Base-by-base conservation (phyloP, 495 filamentous ascomycete species). In the Aspergillus heteromorphus region DNA sequence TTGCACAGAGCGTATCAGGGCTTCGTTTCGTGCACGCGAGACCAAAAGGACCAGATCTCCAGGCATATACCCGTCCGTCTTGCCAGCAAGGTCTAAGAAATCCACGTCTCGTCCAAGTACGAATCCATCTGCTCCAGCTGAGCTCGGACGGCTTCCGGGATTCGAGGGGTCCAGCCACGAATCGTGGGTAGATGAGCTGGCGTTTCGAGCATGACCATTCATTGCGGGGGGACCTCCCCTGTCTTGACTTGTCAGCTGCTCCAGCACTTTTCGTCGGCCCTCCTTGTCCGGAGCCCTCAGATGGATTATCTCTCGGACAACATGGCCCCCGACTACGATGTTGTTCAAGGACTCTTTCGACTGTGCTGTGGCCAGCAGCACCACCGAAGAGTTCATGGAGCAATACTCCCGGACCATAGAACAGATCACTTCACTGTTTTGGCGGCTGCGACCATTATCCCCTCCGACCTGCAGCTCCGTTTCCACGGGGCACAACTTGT, bases 41-140 rank as follows among this genome's bases (percentile, higher is more conserved):
- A 95, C 85, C 19, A 97, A 82, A 0, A 96, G 77, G 14, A 88
- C 83, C 42, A 98, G 77, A 68, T 98, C 93, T 3, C 91, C 93
- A 0, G 93, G 93, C 91, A 96, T 96, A 67, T 96, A 98, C 2
- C 93, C 93, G 61, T 98, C 93, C 0, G 92, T 97, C 61, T 89
- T 84, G 16, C 92, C 90, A 5, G 95, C 91, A 47, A 97, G 75
- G 49, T 97, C 91, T 14, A 97, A 84, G 50, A 96, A 87, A 67
- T 98, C 93, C 9, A 98, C 82, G n/a, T 86, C 77, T 1, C 79
- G 71, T 51, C 86, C 85, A 10, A 91, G 70, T 1, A 84, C 66
- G 61, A 91, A 89, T 2, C 83, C 85, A 51, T 84, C 84, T 16
- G 68, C 67, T 19, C 76, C 72, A 25, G 80, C 76, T 19, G 75